Evolutionary conservation across 2,329 filamentous ascomycete genomes (phyloP).

Genomic region (Plectosphaerella sp.): DNA sequence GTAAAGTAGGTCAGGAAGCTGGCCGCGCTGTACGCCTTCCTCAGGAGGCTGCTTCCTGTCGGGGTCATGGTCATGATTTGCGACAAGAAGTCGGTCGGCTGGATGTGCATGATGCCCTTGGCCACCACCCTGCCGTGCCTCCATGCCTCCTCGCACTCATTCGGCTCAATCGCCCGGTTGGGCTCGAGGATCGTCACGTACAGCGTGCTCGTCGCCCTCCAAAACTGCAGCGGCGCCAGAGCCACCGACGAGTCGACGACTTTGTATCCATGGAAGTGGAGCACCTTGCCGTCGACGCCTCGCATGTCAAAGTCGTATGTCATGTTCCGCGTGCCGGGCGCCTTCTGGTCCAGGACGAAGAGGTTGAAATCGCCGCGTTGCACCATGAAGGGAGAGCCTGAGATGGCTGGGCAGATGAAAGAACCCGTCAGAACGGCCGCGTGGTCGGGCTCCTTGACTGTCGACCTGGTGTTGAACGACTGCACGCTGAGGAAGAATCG

Average conservation of each 20-base stretch:
- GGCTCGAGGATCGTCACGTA: constrained; percentile 54
- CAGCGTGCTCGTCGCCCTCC: constrained; percentile 57
- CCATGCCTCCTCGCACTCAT: constrained; percentile 31
- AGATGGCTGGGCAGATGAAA: constrained; percentile 50
- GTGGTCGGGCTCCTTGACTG: constrained; percentile 43
- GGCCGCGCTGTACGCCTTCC: constrained; percentile 38
- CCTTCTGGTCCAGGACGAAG: constrained; percentile 47
- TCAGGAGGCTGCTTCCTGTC: constrained; percentile 40
- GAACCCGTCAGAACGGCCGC: constrained; percentile 53
- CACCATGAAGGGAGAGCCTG: constrained; percentile 57
- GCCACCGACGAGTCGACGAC: constrained; percentile 56
- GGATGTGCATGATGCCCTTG: constrained; percentile 55
- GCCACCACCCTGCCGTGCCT: constrained; percentile 43
- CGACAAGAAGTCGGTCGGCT: constrained; percentile 46
- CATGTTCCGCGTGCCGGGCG: constrained; percentile 54
- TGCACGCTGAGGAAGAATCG: constrained; percentile 57
- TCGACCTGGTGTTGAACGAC: constrained; percentile 45
- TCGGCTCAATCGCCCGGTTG: constrained; percentile 16
- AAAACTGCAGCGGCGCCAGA: constrained; percentile 51
- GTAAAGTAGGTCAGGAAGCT: constrained; percentile 54
- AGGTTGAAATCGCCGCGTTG: constrained; percentile 53
- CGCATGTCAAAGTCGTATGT: constrained; percentile 59
- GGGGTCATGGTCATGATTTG: constrained; percentile 50
- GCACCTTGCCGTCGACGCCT: constrained; percentile 43
- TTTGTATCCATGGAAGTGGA: constrained; percentile 60